phyloP scores from a whole-genome alignment of 2,329 filamentous ascomycete species.

The Stachybotrys echinatus region DNA sequence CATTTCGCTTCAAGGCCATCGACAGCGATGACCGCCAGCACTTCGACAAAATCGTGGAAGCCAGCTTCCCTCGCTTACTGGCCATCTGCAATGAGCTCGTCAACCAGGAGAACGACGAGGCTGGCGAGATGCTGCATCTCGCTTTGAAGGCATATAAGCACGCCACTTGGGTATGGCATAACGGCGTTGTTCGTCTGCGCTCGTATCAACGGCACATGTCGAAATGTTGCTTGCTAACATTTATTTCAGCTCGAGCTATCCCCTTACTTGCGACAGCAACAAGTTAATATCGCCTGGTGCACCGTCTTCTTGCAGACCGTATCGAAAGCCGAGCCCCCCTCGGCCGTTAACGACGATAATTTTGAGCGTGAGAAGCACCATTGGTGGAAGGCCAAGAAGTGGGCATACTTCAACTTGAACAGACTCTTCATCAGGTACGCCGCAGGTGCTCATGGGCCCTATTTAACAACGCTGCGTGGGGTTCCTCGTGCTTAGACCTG shows the following conservation, averaged over 20 bases:
- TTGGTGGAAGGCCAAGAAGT: conserved; percentile 99
- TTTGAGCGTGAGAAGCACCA: conserved; percentile 89
- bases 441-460: neutral
- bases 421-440: conserved; percentile 82
- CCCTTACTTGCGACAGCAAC: conserved; percentile 68
- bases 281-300: conserved; percentile 90
- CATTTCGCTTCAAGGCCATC: conserved; percentile 85
- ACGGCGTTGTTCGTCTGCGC: neutral
- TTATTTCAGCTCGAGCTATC: conserved; percentile 74
- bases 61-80: conserved; percentile 83
- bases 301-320: conserved; percentile 90
- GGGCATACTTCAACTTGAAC: conserved; percentile 97
- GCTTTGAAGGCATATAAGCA: conserved; percentile 98
- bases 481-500: neutral
- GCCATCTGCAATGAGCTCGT: conserved; percentile 84
- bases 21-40: conserved; percentile 73
- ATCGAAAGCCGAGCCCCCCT: conserved; percentile 74
- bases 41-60: conserved; percentile 90
- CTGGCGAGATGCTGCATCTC: conserved; percentile 92
- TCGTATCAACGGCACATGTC: neutral
- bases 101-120: conserved; percentile 86
- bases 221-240: conserved; percentile 17
- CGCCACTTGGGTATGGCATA: conserved; percentile 72
- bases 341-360: conserved; percentile 75
- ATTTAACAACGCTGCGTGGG: neutral